Evolutionary conservation across 1,139 yeast species (phyloP).

Genomic region (Candida buenavistaensis): DNA sequence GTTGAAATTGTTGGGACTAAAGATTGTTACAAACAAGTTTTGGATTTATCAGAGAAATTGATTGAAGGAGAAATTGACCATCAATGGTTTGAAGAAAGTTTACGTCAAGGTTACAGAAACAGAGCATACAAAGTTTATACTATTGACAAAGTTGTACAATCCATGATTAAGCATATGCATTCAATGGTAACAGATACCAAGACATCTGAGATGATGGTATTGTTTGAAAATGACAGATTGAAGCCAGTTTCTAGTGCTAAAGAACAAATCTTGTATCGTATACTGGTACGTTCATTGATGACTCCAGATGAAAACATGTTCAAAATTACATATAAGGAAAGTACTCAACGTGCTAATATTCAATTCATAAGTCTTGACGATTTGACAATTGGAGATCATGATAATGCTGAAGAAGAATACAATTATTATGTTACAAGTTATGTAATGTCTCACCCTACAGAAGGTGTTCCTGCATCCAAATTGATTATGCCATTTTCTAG

Average conservation of each 20-base stretch:
- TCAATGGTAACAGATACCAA: slow-evolving; percentile 75
- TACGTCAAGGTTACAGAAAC: slow-evolving; percentile 93
- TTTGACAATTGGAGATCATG: slow-evolving; percentile 76
- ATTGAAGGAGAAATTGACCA: slow-evolving; percentile 93
- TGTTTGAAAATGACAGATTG: slow-evolving; percentile 80
- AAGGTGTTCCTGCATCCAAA: slow-evolving; percentile 86
- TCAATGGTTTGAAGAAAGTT: slow-evolving; percentile 92
- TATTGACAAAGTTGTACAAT: slow-evolving; percentile 87
- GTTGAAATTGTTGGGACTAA: slow-evolving; percentile 68
- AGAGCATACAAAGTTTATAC: slow-evolving; percentile 92
- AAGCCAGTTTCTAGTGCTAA: slow-evolving; percentile 68
- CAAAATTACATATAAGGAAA: slow-evolving; percentile 71
- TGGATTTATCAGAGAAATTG: slow-evolving; percentile 68
- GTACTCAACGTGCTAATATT: slow-evolving; percentile 56
- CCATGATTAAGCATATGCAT: slow-evolving; percentile 88
- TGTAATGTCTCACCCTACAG: slow-evolving; percentile 95
- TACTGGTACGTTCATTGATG: slow-evolving; percentile 82
- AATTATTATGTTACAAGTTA: slow-evolving; percentile 91
- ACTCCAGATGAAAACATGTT: slow-evolving; percentile 89
- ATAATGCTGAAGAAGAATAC: slow-evolving; percentile 78
- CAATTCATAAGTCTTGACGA: slow-evolving; percentile 89
- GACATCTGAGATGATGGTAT: slow-evolving; percentile 74
- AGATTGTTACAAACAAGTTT: slow-evolving; percentile 73
- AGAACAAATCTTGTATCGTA: slow-evolving; percentile 86
- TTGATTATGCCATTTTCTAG: slow-evolving; percentile 73